Evolutionary conservation across 2,329 filamentous ascomycete species (phyloP), one percentile per base, ranked within the genome.

Genomic region (Pseudonectria foliicola): DNA sequence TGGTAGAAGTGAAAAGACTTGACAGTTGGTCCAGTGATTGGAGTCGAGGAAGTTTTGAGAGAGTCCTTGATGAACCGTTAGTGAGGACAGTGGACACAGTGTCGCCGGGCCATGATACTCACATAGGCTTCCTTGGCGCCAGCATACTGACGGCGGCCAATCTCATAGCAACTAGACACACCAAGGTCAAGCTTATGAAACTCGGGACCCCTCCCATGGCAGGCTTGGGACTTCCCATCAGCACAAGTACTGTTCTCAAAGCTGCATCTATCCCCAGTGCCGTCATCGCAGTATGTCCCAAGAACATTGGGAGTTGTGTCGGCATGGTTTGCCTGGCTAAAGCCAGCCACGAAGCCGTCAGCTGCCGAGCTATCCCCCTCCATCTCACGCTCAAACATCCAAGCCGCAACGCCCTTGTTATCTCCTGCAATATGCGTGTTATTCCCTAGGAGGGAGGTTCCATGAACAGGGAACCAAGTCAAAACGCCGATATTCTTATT

Each of bases 351-450:
- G 48, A 94, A 95, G 8, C 71, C 74, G 3, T 77, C 66, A 0
- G 75, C 71, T 24, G 79, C 77, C 13, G 64, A 68, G 2, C 66
- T 53, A 13, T 76, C 68, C n/a, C 59, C 61, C 3, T 63, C 56
- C 31, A 82, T 70, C 33, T 75, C 79, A 45, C 82, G 74, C 56
- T 96, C 90, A 34, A 95, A 81, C 10, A 95, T 66, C 54, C 82
- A 83, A 1, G 89, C 85, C 3, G 90, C 89, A 6, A 95, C 86
- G 10, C 90, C 90, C 63, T 96, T 96, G 66, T 96, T 96, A 59
- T 96, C 90, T n/a, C 86, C 90, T 3, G 88, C 81, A 33, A 92
- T 77, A 11, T 95, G 70, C 0, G 88, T 95, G 61, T 95, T 95
- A 63, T 95, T 95, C 35, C 85, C 83, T 15, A 89, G 77, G 60